Evolutionary conservation across 495 filamentous ascomycete species (phyloP), one percentile per base, ranked within the genome.

Genomic region (Cercophora sp.): DNA sequence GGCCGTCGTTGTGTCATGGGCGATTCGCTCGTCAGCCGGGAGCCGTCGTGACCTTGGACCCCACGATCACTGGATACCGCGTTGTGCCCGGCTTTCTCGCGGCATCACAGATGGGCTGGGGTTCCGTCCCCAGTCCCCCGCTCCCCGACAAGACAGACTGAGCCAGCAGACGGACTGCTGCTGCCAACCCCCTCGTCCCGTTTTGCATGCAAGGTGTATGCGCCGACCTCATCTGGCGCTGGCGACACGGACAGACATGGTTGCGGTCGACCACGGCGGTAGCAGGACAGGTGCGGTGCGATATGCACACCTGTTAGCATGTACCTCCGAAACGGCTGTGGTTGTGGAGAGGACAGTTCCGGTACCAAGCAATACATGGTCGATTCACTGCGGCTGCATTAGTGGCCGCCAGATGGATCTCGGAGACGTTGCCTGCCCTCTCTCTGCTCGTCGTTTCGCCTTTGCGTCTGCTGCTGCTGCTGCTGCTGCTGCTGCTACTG

Each of bases 331-430:
- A 52, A 55, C 48, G 45, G 19, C 19, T 27, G 40, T 50, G 36
- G 52, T 51, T 42, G 49, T 62, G 48, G 51, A 34, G 26, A 48
- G 52, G 36, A 58, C 44, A 45, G 52, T 48, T 44, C 36, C 56
- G 54, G 56, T 65, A 63, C 60, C 56, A 55, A 41, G 20, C 59
- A 49, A 56, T 64, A 67, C 64, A 59, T 56, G 53, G 31, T 58
- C 52, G 55, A 60, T 59, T 59, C 41, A 50, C 50, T 60, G 58
- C 58, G 60, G 63, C 56, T 78, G 79, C 77, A 78, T 79, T 77
- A 80, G 78, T 68, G 72, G 76, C 75, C 71, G 71, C 64, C 66
- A 67, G 66, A 68, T 56, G 62, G 60, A 74, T 73, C 70, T 73
- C 57, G 61, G 65, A 64, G 63, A 39, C 46, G 35, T 51, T 58